These are phyloP conservation scores for Syzygium jambos DNA, from an alignment of 345 rosid species.

Conservation along the genomic window DNA sequence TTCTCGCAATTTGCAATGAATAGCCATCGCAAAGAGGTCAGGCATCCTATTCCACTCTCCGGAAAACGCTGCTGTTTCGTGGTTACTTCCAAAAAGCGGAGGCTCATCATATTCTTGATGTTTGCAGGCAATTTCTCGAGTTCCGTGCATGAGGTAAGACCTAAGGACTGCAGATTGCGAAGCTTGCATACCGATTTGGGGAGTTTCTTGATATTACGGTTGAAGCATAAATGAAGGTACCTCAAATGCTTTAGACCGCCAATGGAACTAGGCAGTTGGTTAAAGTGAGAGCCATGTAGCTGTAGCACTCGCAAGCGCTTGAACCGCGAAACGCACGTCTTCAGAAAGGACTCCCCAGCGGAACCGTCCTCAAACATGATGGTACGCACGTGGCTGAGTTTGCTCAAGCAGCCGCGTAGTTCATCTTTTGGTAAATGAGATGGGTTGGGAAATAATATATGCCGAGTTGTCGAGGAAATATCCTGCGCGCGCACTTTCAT, in stretches of 20 bases:
- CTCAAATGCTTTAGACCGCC: constrained; percentile 17
- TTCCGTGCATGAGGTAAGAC: not conserved
- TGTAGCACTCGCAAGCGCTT: not conserved
- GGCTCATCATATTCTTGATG: constrained; percentile 7
- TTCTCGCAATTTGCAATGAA: constrained; percentile 1
- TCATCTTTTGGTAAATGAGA: not conserved
- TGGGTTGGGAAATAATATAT: not conserved
- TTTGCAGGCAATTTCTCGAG: constrained; percentile 14
- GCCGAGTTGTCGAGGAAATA: constrained; percentile 2
- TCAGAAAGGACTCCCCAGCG: not conserved
- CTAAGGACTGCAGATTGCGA: constrained; percentile 9
- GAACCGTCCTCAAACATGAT: not conserved
- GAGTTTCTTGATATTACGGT: not conserved
- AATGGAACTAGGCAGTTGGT: constrained; percentile 1
- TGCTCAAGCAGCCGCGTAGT: not conserved
- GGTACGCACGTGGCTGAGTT: not conserved
- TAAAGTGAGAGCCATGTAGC: constrained; percentile 1
- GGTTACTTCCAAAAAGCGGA: constrained; percentile 6
- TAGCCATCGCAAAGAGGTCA: constrained; percentile 7
- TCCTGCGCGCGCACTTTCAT: not conserved
- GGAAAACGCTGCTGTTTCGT: constrained; percentile 6
- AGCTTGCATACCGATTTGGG: constrained; percentile 15
- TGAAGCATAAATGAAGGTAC: constrained; percentile 3
- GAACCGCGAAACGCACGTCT: not conserved
- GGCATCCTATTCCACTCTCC: constrained; percentile 5